Percentiles rank a stretch among this genome's conserved stretches.
These are phyloP conservation scores for Fusarium brevicatenulatum DNA, from an alignment of 2,329 filamentous ascomycete species.

Conservation along the genomic window DNA sequence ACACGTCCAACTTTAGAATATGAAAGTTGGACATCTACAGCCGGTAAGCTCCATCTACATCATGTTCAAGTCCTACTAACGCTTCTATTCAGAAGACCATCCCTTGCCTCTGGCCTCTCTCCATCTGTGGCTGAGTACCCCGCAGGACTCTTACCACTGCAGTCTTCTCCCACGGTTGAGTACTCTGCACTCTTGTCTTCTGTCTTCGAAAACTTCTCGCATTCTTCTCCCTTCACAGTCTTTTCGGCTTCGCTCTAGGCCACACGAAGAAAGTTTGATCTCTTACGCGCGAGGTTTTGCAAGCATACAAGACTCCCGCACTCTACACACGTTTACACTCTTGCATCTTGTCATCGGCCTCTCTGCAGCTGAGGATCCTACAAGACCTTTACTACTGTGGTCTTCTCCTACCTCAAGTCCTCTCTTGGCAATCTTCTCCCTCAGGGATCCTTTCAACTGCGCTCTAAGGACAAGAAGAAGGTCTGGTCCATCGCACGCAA, in stretches of 20 bases:
- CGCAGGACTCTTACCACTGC: background rate
- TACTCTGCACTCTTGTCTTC: background rate
- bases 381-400: too few relatives aligned
- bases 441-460: background rate
- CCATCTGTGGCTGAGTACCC: background rate
- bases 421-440: too few relatives aligned
- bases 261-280: too few relatives aligned
- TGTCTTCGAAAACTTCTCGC: background rate
- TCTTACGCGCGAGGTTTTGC: too few relatives aligned
- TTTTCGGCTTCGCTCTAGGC: too few relatives aligned
- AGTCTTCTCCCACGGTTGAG: background rate
- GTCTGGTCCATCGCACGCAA: background rate
- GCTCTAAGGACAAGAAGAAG: fast-evolving
- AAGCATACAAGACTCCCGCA: fast-evolving
- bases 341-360: too few relatives aligned
- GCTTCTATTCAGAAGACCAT: background rate
- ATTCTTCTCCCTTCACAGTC: too few relatives aligned
- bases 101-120: background rate
- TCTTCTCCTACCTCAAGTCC: too few relatives aligned
- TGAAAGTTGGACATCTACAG: background rate
- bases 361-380: too few relatives aligned
- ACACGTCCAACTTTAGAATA: too few relatives aligned
- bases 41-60: background rate
- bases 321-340: too few relatives aligned
- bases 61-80: background rate